phyloP scores from a whole-genome alignment of 306 rosid species.

The Gastrolobium bilobum region DNA sequence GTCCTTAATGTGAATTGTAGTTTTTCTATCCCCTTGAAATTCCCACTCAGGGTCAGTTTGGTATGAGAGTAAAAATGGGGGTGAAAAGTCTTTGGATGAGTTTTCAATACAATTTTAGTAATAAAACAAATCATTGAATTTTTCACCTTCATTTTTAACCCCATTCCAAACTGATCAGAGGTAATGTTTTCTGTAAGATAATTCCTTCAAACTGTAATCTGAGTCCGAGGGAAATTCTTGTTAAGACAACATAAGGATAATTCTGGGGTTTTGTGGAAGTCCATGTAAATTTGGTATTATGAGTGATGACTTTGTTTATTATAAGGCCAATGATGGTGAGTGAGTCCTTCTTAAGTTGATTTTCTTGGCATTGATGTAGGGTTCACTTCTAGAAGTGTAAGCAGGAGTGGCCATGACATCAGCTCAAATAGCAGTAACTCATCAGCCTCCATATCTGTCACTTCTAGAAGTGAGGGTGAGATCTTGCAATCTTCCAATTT shows the following conservation, averaged over 20 bases:
- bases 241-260: slow-evolving; percentile 6
- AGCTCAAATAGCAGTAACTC: slow-evolving; percentile 71
- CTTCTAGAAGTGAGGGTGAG: slow-evolving; percentile 88
- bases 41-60: slow-evolving; percentile 24
- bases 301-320: slow-evolving; percentile 16
- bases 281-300: slow-evolving; percentile 31
- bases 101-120: neutral
- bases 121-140: neutral
- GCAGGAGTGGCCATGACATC: slow-evolving; percentile 64
- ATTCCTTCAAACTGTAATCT: neutral
- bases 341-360: slow-evolving; percentile 37
- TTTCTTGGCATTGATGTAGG: slow-evolving; percentile 60
- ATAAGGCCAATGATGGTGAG: slow-evolving; percentile 30
- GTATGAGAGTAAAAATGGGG: slow-evolving; percentile 9
- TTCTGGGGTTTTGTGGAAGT: slow-evolving; percentile 34
- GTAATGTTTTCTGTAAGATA: slow-evolving; percentile 12
- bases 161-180: slow-evolving; percentile 2
- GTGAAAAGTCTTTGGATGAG: neutral
- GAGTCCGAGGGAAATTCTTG: slow-evolving; percentile 26
- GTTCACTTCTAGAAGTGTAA: slow-evolving; percentile 69
- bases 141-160: neutral
- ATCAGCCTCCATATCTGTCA: slow-evolving; percentile 64
- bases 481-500: slow-evolving; percentile 77
- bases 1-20: neutral
- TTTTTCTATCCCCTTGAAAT: slow-evolving; percentile 32